phyloP scores from a whole-genome alignment of 2,329 filamentous ascomycete species.

The Diaporthe ampelina region DNA sequence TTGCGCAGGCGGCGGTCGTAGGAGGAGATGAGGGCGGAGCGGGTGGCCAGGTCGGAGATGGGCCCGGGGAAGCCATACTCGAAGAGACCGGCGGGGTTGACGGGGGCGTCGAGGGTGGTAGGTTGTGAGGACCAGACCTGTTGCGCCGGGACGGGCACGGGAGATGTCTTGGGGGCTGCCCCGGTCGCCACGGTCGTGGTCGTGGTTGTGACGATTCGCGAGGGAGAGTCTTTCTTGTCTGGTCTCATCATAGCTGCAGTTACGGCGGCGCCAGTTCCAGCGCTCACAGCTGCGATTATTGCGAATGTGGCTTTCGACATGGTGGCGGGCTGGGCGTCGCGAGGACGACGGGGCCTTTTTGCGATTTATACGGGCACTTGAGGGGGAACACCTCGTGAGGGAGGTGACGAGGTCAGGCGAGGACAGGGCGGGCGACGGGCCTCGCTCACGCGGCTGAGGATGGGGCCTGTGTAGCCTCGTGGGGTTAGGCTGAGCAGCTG shows the following conservation, averaged over 20 bases:
- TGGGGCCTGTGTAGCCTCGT: slow-evolving; percentile 38
- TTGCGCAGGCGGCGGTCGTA: slow-evolving; percentile 94
- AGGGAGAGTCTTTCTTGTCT: slow-evolving; percentile 57
- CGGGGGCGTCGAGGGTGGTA: slow-evolving; percentile 59
- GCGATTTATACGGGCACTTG: slow-evolving; percentile 39
- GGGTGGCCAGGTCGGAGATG: slow-evolving; percentile 82
- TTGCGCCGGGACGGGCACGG: slow-evolving; percentile 67
- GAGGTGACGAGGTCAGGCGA: slow-evolving; percentile 40
- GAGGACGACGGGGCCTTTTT: slow-evolving; percentile 2
- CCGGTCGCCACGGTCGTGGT: slow-evolving; percentile 51
- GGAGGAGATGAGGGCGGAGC: slow-evolving; percentile 83
- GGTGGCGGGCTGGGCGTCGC: slow-evolving; percentile 46
- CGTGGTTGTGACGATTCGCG: slow-evolving; percentile 51
- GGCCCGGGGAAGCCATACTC: slow-evolving; percentile 95
- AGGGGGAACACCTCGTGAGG: background rate
- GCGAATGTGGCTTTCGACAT: slow-evolving; percentile 87
- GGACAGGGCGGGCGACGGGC: slow-evolving; percentile 36
- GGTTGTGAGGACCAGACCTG: slow-evolving; percentile 61
- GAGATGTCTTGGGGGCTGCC: slow-evolving; percentile 48
- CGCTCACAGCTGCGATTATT: slow-evolving; percentile 81
- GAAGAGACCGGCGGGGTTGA: slow-evolving; percentile 83
- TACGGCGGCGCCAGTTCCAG: slow-evolving; percentile 81
- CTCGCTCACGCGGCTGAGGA: slow-evolving; percentile 39
- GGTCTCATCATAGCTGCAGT: slow-evolving; percentile 74
- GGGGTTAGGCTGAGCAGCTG: slow-evolving; percentile 25